These are phyloP conservation scores for Xylogone sp. DNA, from an alignment of 2,329 filamentous ascomycete species.

Conservation along the genomic window DNA sequence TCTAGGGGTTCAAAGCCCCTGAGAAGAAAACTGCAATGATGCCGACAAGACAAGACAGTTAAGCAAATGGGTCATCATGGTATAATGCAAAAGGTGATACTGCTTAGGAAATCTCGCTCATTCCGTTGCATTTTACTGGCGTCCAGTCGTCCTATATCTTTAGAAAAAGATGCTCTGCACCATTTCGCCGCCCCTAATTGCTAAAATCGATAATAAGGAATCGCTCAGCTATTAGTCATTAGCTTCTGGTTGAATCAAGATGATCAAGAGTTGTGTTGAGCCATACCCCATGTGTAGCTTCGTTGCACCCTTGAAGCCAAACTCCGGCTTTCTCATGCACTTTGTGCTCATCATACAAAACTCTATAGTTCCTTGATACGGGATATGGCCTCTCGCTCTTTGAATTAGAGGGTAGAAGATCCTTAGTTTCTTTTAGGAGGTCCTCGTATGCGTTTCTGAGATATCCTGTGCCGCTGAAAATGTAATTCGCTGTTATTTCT, in stretches of 20 bases:
- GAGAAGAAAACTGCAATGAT: too few species aligned
- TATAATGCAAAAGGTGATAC: too few species aligned
- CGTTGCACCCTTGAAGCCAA: slow-evolving; percentile 92
- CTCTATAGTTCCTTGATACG: slow-evolving; percentile 74
- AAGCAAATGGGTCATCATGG: too few species aligned
- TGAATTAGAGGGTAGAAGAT: slow-evolving; percentile 55
- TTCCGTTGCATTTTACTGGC: neutral
- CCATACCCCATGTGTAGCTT: slow-evolving; percentile 87
- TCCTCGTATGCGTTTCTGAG: slow-evolving; percentile 71
- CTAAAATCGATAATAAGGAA: slow-evolving; percentile 74
- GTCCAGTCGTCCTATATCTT: too few species aligned
- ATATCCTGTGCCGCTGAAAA: slow-evolving; percentile 89
- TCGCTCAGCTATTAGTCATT: slow-evolving; percentile 61
- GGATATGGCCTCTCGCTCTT: slow-evolving; percentile 46
- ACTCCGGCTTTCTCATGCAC: slow-evolving; percentile 70
- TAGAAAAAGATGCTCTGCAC: slow-evolving; percentile 77
- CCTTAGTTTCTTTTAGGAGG: slow-evolving; percentile 65
- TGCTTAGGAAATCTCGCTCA: too few species aligned
- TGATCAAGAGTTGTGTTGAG: slow-evolving; percentile 4
- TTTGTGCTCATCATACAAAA: slow-evolving; percentile 64
- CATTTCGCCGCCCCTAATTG: slow-evolving; percentile 73
- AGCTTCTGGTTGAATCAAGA: neutral
- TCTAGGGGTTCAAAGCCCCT: too few species aligned
- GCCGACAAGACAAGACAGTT: too few species aligned
- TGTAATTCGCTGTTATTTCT: slow-evolving; percentile 64